Base-by-base conservation (phyloP, 2,329 filamentous ascomycete genomes). In the Diaporthe ampelina region DNA sequence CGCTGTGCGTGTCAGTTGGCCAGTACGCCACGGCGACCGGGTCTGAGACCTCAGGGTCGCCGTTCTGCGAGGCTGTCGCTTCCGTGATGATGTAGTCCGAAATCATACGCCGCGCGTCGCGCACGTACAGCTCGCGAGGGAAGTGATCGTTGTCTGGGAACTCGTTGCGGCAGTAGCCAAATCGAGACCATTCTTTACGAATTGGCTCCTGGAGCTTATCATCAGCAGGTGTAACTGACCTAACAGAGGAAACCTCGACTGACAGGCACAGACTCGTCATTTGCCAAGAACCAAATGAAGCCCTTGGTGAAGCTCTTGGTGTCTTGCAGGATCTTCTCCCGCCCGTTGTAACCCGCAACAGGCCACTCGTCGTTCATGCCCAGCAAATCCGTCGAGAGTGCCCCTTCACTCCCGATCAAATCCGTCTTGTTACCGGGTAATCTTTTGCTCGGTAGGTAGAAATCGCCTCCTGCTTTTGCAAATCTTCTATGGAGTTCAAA, bases 91-190 rank as follows among this genome's bases (percentile, higher is more conserved):
- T 26, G 21, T 59, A 40, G 57, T 59, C 35, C 2, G 57, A 40
- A n/a, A 59, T 37, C 57, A 59, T 59, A 5, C 57, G 77, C n/a
- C 80, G 73, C 21, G 75, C 78, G 43, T 80, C 80, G 15, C 79
- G 79, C 35, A 81, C 77, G 73, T 81, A 80, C 26, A 81, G 73
- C 61, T 79, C 73, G 40, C 77, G 70, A 6, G 79, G 79, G 52
- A 79, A 81, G 72, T 79, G 71, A 21, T 71, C 76, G 63, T 81
- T 80, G 45, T 77, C 76, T 2, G 70, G 74, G 70, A 79, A 81
- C 75, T 81, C 79, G 37, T 81, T 79, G 40, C 73, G 75, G 59
- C 74, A 77, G 58, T 79, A 79, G 6, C 80, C 79, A 58, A 75
- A 77, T 9, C 74, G 68, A 21, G 72, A 76, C 77, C 77, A 79